Percentiles rank a stretch among this genome's conserved stretches.
Conservation (phyloP, 495 filamentous ascomycete species). For the Trichodelitschia bisporula region DNA sequence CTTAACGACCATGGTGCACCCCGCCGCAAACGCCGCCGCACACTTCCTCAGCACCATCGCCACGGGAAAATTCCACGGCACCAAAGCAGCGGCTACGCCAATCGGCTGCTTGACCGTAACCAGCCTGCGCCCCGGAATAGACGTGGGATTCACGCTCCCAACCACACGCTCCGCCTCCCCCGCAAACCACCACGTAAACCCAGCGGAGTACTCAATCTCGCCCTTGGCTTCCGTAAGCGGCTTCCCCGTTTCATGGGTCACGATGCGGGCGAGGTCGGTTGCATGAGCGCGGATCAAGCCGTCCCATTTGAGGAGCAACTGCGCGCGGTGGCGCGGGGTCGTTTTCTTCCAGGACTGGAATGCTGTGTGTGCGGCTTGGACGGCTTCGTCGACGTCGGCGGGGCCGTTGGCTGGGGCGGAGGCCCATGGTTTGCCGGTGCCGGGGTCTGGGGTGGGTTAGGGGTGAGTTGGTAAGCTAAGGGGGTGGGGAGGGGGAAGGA, state of each 20-base stretch:
- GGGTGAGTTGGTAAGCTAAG: not conserved
- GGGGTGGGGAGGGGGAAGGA: conserved; percentile 10
- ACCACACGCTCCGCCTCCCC: conserved; percentile 45
- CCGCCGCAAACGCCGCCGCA: conserved; percentile 42
- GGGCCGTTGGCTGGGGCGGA: conserved; percentile 33
- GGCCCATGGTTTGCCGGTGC: conserved; percentile 36
- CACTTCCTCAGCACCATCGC: conserved; percentile 45
- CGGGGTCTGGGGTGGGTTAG: conserved; percentile 25
- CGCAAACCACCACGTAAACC: conserved; percentile 26
- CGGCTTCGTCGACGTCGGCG: conserved; percentile 35
- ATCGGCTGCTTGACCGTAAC: conserved; percentile 50
- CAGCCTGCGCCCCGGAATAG: conserved; percentile 32
- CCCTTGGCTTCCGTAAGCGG: conserved; percentile 20
- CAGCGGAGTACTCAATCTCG: conserved; percentile 23
- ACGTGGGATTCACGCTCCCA: conserved; percentile 29
- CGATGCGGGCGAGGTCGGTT: conserved; percentile 22
- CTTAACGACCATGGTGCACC: conserved; percentile 26
- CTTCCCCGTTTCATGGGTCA: conserved; percentile 25
- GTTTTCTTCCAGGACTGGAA: conserved; percentile 36
- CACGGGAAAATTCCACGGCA: conserved; percentile 34
- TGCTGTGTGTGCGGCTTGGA: conserved; percentile 30
- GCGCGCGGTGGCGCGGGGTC: conserved; percentile 33
- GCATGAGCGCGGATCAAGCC: conserved; percentile 15
- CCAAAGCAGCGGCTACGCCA: conserved; percentile 36
- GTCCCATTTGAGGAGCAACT: conserved; percentile 30